Evolutionary conservation across 192 early-diverging fungal species (phyloP).

Genomic region (Spinellus fusiger): DNA sequence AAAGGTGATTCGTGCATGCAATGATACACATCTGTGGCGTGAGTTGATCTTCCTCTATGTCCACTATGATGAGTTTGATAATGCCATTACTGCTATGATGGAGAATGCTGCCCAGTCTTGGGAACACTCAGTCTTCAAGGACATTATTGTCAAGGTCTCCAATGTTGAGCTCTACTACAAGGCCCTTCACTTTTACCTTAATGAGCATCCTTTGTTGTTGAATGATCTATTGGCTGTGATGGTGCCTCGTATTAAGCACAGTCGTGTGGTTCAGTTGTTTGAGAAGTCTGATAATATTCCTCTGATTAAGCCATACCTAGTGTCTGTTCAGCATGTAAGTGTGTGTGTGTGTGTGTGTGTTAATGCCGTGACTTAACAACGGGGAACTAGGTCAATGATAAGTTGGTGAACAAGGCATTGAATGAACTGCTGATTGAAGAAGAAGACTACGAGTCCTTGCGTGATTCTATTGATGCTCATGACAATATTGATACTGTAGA

Average conservation of each 20-base stretch:
- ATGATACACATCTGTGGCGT: conserved; percentile 91
- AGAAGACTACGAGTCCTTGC: conserved; percentile 90
- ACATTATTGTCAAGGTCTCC: conserved; percentile 93
- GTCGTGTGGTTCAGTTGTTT: conserved; percentile 95
- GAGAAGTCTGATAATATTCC: conserved; percentile 97
- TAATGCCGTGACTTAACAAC: not conserved
- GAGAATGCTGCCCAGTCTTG: conserved; percentile 91
- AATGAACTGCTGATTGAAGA: conserved; percentile 98
- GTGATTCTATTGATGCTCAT: conserved; percentile 91
- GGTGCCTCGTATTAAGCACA: conserved; percentile 92
- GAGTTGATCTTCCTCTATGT: conserved; percentile 98
- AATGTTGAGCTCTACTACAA: conserved; percentile 99
- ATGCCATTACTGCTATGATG: conserved; percentile 94
- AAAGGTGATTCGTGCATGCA: conserved; percentile 95
- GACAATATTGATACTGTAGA: conserved; percentile 93
- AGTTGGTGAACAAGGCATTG: conserved; percentile 90
- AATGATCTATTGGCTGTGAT: conserved; percentile 88
- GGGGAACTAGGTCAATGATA: conserved; percentile 69
- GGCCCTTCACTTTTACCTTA: conserved; percentile 91
- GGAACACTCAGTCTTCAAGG: conserved; percentile 97
- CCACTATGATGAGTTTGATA: conserved; percentile 99
- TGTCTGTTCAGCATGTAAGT: conserved; percentile 80
- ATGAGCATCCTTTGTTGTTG: conserved; percentile 91
- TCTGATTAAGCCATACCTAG: conserved; percentile 92
- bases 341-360: not conserved